Percentiles rank a stretch among this genome's conserved stretches.
Evolutionary conservation across 148 eudicot genomes (phyloP).

Genomic region (Euryodendron excelsum): DNA sequence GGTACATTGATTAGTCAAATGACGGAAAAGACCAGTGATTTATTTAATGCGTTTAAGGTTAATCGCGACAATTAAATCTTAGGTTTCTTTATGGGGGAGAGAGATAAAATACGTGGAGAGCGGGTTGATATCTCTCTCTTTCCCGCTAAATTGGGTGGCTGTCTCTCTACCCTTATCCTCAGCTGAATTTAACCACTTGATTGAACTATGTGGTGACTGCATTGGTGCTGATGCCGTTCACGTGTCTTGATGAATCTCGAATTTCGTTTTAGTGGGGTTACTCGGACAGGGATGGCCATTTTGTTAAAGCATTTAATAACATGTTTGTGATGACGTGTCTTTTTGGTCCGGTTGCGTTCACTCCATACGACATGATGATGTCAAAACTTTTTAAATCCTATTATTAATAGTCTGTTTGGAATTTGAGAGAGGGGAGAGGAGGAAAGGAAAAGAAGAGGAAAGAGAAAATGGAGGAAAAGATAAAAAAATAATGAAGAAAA

Average conservation of each 20-base stretch:
- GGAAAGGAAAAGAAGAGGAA: too few relatives aligned
- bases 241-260: not conserved
- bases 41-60: too few relatives aligned
- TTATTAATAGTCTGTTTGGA: too few relatives aligned
- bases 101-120: not conserved
- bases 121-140: not conserved
- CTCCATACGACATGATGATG: not conserved
- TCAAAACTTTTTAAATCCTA: not conserved
- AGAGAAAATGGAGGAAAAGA: too few relatives aligned
- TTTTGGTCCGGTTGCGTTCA: not conserved
- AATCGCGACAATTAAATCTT: too few relatives aligned
- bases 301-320: not conserved
- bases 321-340: not conserved
- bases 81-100: too few relatives aligned
- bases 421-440: too few relatives aligned
- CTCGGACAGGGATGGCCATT: too few relatives aligned
- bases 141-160: conserved; percentile 5
- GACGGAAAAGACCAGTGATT: too few relatives aligned
- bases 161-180: not conserved
- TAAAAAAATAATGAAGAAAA: too few relatives aligned
- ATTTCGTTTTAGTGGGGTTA: not conserved
- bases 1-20: too few relatives aligned
- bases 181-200: not conserved
- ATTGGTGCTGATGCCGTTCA: not conserved
- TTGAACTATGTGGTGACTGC: not conserved